Conservation (phyloP, 139 green algal species). For the Micractinium conductrix region DNA sequence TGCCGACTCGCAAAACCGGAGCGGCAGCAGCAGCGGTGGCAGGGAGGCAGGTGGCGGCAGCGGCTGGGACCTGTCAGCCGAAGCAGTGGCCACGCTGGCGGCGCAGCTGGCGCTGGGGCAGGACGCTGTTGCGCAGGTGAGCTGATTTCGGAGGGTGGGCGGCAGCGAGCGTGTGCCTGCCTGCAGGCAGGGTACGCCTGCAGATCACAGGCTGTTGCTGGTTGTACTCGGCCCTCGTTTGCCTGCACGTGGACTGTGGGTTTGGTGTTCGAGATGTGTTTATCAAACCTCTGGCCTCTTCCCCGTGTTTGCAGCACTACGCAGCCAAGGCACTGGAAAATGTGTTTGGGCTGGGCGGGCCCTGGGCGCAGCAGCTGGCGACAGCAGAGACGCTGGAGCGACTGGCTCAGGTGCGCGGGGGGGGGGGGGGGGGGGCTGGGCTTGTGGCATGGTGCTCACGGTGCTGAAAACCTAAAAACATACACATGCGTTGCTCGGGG, state of each 20-base stretch:
- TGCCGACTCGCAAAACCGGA: constrained; percentile 84
- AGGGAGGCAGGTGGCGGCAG: not conserved
- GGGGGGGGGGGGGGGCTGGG: not conserved
- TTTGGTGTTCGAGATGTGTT: too few species aligned
- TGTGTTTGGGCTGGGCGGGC: constrained; percentile 78
- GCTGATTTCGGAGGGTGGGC: too few species aligned
- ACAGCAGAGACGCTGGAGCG: constrained; percentile 49
- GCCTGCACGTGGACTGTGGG: not conserved
- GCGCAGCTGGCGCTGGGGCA: constrained; percentile 70
- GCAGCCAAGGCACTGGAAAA: constrained; percentile 96
- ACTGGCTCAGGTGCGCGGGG: not conserved
- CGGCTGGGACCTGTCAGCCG: constrained; percentile 36
- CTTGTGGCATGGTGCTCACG: not conserved
- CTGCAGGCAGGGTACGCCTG: not conserved
- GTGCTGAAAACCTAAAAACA: not conserved
- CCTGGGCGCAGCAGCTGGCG: constrained; percentile 77
- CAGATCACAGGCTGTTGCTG: too few species aligned
- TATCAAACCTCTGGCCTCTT: not conserved
- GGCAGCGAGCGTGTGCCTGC: too few species aligned
- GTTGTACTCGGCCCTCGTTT: too few species aligned
- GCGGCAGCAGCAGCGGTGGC: constrained; percentile 43
- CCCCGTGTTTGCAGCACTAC: constrained; percentile 76
- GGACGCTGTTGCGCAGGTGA: constrained; percentile 28
- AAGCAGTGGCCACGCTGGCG: constrained; percentile 46
- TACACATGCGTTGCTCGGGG: too few species aligned